Evolutionary conservation across 805 yeast genomes (phyloP).

Genomic region (Suhomyces sp.): DNA sequence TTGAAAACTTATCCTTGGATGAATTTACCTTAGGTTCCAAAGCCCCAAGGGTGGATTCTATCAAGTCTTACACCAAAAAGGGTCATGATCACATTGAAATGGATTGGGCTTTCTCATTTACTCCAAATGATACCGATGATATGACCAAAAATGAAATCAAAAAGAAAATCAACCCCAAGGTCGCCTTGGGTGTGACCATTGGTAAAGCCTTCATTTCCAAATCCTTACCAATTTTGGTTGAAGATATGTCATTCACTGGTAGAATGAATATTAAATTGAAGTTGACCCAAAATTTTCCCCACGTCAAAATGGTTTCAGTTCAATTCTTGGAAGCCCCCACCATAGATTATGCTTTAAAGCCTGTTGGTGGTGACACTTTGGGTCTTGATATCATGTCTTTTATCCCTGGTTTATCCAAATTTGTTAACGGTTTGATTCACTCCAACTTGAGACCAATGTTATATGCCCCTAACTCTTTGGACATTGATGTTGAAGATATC

Average conservation of each 20-base stretch:
- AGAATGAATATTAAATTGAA: conserved; percentile 61
- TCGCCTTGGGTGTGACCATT: conserved; percentile 74
- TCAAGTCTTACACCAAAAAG: conserved; percentile 69
- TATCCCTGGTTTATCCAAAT: conserved; percentile 73
- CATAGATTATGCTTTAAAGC: conserved; percentile 77
- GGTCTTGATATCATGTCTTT: conserved; percentile 84
- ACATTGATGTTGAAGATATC: conserved; percentile 70
- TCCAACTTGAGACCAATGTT: conserved; percentile 72
- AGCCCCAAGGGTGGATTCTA: conserved; percentile 71
- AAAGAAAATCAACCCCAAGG: conserved; percentile 74
- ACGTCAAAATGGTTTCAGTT: conserved; percentile 67
- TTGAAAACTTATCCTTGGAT: conserved; percentile 68
- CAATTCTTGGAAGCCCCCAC: conserved; percentile 76
- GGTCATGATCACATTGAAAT: conserved; percentile 70
- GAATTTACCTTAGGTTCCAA: conserved; percentile 80
- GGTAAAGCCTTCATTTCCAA: conserved; percentile 82
- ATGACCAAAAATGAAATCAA: conserved; percentile 76
- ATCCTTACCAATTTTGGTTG: conserved; percentile 73
- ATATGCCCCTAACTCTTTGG: conserved; percentile 79
- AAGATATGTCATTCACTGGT: conserved; percentile 76
- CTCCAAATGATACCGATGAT: conserved; percentile 80
- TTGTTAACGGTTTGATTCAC: conserved; percentile 69
- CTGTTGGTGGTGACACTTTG: conserved; percentile 86
- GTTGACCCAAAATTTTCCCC: conserved; percentile 70
- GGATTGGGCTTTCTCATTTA: conserved; percentile 81